phyloP scores from a whole-genome alignment of 768 basidiomycete species.

The Tylopilus sp. region DNA sequence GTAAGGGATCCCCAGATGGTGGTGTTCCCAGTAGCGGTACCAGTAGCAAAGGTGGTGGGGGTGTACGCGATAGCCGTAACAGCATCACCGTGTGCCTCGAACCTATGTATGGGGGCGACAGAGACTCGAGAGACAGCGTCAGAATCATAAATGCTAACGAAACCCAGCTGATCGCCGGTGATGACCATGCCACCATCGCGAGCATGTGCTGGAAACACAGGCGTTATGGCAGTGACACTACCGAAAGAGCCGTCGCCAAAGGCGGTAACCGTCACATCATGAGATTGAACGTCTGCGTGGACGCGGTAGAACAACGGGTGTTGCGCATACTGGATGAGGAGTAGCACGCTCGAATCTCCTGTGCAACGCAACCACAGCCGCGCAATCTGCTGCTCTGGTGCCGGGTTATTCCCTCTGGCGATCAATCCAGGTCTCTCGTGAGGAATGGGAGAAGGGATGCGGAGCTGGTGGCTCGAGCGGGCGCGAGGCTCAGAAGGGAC shows the following conservation, averaged over 20 bases:
- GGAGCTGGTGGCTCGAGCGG: conserved; percentile 26
- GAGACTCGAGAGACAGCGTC: conserved; percentile 12
- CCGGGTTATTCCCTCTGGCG: neutral
- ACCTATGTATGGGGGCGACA: conserved; percentile 40
- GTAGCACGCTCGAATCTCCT: conserved; percentile 1
- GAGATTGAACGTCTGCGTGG: conserved; percentile 31
- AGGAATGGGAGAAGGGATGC: conserved; percentile 36
- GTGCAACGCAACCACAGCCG: conserved; percentile 17
- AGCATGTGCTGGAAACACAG: conserved; percentile 40
- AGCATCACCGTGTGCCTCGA: conserved; percentile 65
- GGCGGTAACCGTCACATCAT: conserved; percentile 31
- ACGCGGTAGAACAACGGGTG: conserved; percentile 53
- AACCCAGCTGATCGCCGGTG: conserved; percentile 63
- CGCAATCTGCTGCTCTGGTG: conserved; percentile 5
- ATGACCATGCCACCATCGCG: conserved; percentile 52
- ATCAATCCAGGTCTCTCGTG: conserved; percentile 7
- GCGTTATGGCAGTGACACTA: conserved; percentile 45
- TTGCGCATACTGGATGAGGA: conserved; percentile 53
- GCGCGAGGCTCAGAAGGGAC: conserved; percentile 8
- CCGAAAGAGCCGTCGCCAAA: conserved; percentile 56
- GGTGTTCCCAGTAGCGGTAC: conserved; percentile 58
- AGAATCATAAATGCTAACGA: conserved; percentile 61
- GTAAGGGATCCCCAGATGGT: conserved; percentile 66
- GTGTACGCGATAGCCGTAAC: conserved; percentile 66
- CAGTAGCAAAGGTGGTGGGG: conserved; percentile 56